Conservation (phyloP, 163 green algal genomes). For the Coccomyxa subellipsoidea region DNA sequence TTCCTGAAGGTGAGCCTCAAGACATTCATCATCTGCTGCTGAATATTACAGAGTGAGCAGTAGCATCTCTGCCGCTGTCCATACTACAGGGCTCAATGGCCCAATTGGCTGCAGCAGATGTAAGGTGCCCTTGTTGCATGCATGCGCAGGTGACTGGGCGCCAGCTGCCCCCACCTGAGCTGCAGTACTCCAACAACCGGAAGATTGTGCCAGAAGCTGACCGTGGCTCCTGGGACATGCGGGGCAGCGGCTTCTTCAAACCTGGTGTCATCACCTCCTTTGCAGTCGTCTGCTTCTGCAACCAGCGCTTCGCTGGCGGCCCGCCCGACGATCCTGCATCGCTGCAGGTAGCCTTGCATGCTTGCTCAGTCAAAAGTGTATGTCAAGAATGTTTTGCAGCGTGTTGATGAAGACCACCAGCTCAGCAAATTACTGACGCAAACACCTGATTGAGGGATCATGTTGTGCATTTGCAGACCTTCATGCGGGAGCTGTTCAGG, state of each 20-base stretch:
- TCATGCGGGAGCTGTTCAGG: constrained; percentile 10
- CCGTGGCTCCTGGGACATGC: constrained; percentile 14
- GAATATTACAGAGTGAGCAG: too few relatives aligned
- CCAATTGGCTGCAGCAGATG: too few relatives aligned
- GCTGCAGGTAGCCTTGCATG: constrained; percentile 1
- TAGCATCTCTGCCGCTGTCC: too few relatives aligned
- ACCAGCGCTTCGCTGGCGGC: constrained; percentile 8
- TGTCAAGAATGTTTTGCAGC: too few relatives aligned
- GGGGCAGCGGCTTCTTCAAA: constrained; percentile 12
- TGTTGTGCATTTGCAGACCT: background rate
- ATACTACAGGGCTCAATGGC: too few relatives aligned
- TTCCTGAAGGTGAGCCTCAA: constrained; percentile 27
- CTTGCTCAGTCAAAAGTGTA: too few relatives aligned
- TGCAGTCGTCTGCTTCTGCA: constrained; percentile 16
- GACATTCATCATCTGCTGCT: too few relatives aligned
- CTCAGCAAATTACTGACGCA: background rate
- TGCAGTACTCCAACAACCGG: constrained; percentile 17
- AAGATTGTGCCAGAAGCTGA: background rate
- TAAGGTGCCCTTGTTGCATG: background rate
- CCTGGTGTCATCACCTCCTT: constrained; percentile 16
- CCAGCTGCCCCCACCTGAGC: constrained; percentile 17
- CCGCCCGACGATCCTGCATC: background rate
- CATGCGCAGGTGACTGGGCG: constrained; percentile 16
- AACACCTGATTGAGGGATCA: background rate
- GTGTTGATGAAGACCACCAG: too few relatives aligned